Percentiles rank a stretch among this genome's conserved stretches.
Evolutionary conservation across 1,284 basidiomycete species (phyloP).

Genomic region (Tausonia pullulans): DNA sequence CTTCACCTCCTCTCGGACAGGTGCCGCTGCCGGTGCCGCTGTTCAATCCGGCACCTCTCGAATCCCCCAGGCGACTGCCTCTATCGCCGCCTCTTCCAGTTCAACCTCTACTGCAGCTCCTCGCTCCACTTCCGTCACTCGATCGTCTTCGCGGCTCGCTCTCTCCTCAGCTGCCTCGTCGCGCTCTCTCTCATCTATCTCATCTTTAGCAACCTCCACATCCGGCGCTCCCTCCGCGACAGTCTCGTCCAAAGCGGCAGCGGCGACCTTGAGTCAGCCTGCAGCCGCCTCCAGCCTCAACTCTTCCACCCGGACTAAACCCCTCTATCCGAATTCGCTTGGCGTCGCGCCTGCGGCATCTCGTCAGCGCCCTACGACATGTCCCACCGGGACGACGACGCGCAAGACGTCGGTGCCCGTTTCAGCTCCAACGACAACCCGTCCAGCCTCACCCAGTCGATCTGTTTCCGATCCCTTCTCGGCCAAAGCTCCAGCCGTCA

Average conservation of each 20-base stretch:
- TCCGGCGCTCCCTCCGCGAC: neutral
- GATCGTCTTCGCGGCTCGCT: no score
- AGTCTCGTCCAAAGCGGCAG: neutral
- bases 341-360: neutral
- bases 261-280: no score
- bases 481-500: neutral
- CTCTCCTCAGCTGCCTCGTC: neutral
- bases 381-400: neutral
- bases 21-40: neutral
- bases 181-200: neutral
- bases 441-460: neutral
- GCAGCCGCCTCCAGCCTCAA: neutral
- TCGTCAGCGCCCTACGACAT: neutral
- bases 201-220: neutral
- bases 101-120: neutral
- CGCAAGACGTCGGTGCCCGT: conserved; percentile 5
- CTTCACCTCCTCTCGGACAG: neutral
- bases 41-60: neutral
- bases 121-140: neutral
- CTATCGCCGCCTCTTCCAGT: neutral
- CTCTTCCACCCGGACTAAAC: neutral
- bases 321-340: conserved; percentile 1
- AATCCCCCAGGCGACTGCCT: neutral
- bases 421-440: neutral
- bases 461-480: neutral